Conservation (phyloP, 495 filamentous ascomycete species). For the Amorphotheca resinae region DNA sequence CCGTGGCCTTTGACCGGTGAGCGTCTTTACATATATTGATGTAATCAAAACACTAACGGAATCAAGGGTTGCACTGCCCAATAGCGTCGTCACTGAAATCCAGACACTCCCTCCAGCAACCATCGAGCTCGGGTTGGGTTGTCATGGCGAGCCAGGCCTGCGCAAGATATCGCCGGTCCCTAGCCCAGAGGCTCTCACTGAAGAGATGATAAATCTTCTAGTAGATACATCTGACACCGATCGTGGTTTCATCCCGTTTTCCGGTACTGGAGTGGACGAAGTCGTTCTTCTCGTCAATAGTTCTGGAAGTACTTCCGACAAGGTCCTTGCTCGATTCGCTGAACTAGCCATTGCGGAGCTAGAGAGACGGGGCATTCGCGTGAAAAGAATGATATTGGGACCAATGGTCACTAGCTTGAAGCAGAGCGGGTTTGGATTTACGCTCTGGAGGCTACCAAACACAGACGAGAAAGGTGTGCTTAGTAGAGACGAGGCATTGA, state of each 20-base stretch:
- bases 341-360: constrained; percentile 12
- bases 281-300: constrained; percentile 46
- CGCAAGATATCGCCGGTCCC: constrained; percentile 41
- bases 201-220: constrained; percentile 39
- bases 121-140: constrained; percentile 47
- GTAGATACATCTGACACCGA: constrained; percentile 41
- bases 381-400: constrained; percentile 12
- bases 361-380: constrained; percentile 4
- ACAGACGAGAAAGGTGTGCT: constrained; percentile 4
- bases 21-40: not conserved
- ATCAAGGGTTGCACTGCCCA: constrained; percentile 12
- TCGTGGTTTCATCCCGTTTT: constrained; percentile 44
- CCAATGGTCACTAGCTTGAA: constrained; percentile 19
- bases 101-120: constrained; percentile 33
- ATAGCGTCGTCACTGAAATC: constrained; percentile 32
- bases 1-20: constrained; percentile 17
- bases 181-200: constrained; percentile 37
- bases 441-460: constrained; percentile 12
- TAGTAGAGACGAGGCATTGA: constrained; percentile 11
- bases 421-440: constrained; percentile 15
- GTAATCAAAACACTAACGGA: constrained; percentile 2
- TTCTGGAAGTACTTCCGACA: constrained; percentile 44
- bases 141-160: constrained; percentile 50
- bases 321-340: constrained; percentile 16
- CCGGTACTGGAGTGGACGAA: constrained; percentile 30